Percentiles rank a stretch among this genome's conserved stretches.
phyloP scores from a whole-genome alignment of 768 basidiomycete genomes.

The Leccinum rimulosum region DNA sequence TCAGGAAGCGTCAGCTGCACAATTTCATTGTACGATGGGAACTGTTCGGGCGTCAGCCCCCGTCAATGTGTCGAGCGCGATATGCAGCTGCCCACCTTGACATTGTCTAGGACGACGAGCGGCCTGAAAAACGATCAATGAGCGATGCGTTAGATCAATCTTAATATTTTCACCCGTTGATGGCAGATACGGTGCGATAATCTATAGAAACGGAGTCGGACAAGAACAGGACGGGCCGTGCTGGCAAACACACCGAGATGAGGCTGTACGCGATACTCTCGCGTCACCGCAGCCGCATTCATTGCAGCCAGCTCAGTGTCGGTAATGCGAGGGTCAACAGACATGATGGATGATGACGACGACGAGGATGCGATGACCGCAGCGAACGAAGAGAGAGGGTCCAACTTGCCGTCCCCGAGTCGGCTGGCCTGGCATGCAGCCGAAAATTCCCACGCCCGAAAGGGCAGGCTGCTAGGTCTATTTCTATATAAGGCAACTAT shows the following conservation, averaged over 20 bases:
- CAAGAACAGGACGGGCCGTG: constrained; percentile 1
- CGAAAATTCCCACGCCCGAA: constrained; percentile 25
- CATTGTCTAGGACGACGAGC: constrained; percentile 95
- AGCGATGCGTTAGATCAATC: constrained; percentile 3
- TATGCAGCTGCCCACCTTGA: constrained; percentile 64
- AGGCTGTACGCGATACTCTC: constrained; percentile 84
- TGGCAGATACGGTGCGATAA: constrained; percentile 97
- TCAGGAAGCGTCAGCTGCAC: constrained; percentile 94
- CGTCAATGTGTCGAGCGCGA: background rate
- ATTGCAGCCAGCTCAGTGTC: constrained; percentile 75
- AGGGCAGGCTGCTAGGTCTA: background rate
- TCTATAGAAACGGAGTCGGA: constrained; percentile 46
- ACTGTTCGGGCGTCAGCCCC: constrained; percentile 46
- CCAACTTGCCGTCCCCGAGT: constrained; percentile 11
- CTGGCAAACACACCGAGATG: constrained; percentile 62
- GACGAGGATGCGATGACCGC: background rate
- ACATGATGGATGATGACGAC: constrained; percentile 25
- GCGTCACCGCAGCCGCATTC: constrained; percentile 87
- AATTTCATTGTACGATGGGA: constrained; percentile 98
- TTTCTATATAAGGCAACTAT: constrained; percentile 12
- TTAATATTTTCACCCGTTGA: constrained; percentile 76
- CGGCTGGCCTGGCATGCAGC: constrained; percentile 3
- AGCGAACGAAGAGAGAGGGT: background rate
- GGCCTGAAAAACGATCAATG: constrained; percentile 53
- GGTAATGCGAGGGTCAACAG: constrained; percentile 56